Evolutionary conservation across 2,329 filamentous ascomycete genomes (phyloP).

Genomic region (Beauveria sp.): DNA sequence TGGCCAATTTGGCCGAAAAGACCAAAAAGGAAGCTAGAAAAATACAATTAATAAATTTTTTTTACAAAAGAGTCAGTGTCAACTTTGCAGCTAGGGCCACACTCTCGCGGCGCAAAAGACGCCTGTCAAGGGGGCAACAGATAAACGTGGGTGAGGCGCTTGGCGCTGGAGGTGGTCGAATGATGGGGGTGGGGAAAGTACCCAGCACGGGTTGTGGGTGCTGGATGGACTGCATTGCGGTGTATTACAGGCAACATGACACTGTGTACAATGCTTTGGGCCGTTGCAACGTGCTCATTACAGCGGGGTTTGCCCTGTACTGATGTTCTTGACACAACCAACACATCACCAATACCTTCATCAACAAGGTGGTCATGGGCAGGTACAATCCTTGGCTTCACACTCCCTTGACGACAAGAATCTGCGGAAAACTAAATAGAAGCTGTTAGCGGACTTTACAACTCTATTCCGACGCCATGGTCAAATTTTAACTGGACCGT

Average conservation of each 20-base stretch:
- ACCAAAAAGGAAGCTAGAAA: not conserved
- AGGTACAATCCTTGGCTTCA: no score
- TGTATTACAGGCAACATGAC: not conserved
- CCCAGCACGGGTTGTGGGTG: not conserved
- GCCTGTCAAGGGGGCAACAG: conserved; percentile 1
- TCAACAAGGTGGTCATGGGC: no score
- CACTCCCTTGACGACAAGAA: no score
- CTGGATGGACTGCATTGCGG: not conserved
- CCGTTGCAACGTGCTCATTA: not conserved
- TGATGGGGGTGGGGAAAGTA: not conserved
- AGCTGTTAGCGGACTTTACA: no score
- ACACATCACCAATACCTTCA: no score
- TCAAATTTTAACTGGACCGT: not conserved
- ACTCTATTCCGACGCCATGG: not conserved
- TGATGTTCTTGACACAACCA: no score
- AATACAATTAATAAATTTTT: not conserved
- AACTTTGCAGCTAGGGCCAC: not conserved
- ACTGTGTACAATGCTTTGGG: not conserved
- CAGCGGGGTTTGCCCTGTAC: not conserved
- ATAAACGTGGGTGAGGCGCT: conserved; percentile 7
- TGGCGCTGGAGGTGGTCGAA: conserved; percentile 2
- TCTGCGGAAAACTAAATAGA: no score
- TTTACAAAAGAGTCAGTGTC: not conserved
- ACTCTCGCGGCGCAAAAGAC: not conserved
- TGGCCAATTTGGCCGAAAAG: not conserved